Evolutionary conservation across 129 eudicot genomes (phyloP).

Genomic region (Cynara cardunculus): DNA sequence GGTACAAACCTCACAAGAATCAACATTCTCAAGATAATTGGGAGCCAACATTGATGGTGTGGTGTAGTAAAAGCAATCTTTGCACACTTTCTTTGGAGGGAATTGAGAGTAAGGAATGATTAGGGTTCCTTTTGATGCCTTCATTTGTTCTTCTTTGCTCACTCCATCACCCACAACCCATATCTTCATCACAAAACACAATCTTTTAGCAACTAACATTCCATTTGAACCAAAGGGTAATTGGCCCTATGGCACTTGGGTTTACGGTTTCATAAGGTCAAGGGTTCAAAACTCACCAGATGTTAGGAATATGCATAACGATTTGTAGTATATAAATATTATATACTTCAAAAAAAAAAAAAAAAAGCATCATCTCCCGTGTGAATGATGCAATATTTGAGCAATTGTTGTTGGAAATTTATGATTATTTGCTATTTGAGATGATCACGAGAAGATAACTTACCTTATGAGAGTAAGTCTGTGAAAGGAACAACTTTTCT

Average conservation of each 20-base stretch:
- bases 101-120: constrained; percentile 76
- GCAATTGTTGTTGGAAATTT: neutral
- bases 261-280: too few relatives aligned
- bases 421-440: neutral
- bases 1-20: constrained; percentile 81
- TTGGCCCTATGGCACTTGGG: too few relatives aligned
- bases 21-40: constrained; percentile 58
- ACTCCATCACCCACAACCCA: constrained; percentile 87
- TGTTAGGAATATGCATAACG: neutral
- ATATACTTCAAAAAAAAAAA: too few relatives aligned
- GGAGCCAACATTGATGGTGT: constrained; percentile 85
- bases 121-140: constrained; percentile 68
- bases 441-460: neutral
- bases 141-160: constrained; percentile 52
- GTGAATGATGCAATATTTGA: neutral
- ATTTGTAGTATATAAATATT: too few relatives aligned
- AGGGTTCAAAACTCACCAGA: neutral
- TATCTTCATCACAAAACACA: constrained; percentile 32
- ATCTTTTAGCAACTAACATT: neutral
- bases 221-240: neutral
- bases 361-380: too few relatives aligned
- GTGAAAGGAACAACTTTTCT: constrained; percentile 37
- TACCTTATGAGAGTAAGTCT: constrained; percentile 37
- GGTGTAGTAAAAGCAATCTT: constrained; percentile 67
- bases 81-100: constrained; percentile 68